These are phyloP conservation scores for Flaveria sonorensis DNA, from an alignment of 129 eudicot genomes.

Conservation along the genomic window DNA sequence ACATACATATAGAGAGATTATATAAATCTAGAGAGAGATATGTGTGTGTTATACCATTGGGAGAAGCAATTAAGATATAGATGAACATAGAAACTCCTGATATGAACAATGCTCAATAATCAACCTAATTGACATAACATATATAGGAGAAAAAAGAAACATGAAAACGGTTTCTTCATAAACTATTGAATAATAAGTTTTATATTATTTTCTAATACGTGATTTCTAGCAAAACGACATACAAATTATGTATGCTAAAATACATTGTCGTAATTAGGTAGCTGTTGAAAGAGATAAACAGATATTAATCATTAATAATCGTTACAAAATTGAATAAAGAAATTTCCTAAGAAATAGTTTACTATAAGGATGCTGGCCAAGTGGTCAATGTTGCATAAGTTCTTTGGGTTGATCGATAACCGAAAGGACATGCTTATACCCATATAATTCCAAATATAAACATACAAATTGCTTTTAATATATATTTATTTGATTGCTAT, in stretches of 20 bases:
- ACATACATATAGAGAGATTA: slow-evolving; percentile 1
- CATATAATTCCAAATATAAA: slow-evolving; percentile 28
- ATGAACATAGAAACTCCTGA: slow-evolving; percentile 24
- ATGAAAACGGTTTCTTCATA: neutral
- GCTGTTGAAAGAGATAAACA: too few species aligned
- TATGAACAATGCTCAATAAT: slow-evolving; percentile 16
- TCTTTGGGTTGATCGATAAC: slow-evolving; percentile 37
- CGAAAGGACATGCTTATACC: slow-evolving; percentile 31
- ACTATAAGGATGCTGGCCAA: slow-evolving; percentile 34
- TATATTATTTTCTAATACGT: too few species aligned
- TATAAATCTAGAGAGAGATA: neutral
- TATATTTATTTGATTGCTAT: neutral
- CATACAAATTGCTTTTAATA: slow-evolving; percentile 28
- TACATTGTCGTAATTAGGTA: too few species aligned
- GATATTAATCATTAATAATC: too few species aligned
- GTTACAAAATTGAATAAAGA: neutral
- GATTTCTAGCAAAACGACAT: too few species aligned
- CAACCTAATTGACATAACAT: slow-evolving; percentile 4
- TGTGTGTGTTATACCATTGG: slow-evolving; percentile 22
- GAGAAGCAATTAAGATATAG: slow-evolving; percentile 23
- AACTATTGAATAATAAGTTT: neutral
- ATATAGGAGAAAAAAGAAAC: neutral
- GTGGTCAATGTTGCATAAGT: slow-evolving; percentile 17
- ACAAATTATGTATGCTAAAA: too few species aligned
- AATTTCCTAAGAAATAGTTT: neutral